Evolutionary conservation across 495 filamentous ascomycete species (phyloP).

Genomic region (Viridothelium virens): DNA sequence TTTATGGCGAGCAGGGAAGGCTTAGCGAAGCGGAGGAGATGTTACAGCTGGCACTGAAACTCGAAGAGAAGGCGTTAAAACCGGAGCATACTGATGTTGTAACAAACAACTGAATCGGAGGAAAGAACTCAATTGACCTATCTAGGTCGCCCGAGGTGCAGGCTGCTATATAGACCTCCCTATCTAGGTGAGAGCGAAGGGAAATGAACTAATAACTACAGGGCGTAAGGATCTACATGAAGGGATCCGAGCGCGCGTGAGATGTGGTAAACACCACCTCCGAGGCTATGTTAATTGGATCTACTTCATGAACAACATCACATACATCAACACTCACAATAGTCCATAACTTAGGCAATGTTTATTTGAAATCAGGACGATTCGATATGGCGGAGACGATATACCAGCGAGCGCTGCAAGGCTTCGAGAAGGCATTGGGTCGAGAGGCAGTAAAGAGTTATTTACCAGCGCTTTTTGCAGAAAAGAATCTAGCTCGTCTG

Average conservation of each 20-base stretch:
- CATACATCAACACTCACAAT: conserved; percentile 36
- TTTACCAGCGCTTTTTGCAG: conserved; percentile 1
- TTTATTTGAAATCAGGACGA: conserved; percentile 28
- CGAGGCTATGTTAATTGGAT: too few relatives aligned
- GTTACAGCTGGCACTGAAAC: conserved; percentile 36
- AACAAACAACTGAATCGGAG: too few relatives aligned
- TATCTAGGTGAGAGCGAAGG: too few relatives aligned
- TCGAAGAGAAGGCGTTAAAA: conserved; percentile 34
- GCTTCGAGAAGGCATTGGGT: conserved; percentile 23
- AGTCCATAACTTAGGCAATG: conserved; percentile 33
- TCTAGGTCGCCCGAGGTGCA: too few relatives aligned
- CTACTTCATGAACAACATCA: too few relatives aligned
- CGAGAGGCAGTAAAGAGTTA: neutral
- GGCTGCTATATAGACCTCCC: too few relatives aligned
- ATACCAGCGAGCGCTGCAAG: conserved; percentile 35
- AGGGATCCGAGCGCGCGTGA: too few relatives aligned
- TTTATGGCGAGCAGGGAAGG: conserved; percentile 30
- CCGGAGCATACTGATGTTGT: conserved; percentile 37
- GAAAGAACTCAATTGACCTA: too few relatives aligned
- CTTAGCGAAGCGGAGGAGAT: conserved; percentile 36
- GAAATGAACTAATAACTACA: too few relatives aligned
- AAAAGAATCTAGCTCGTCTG: conserved; percentile 13
- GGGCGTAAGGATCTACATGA: too few relatives aligned
- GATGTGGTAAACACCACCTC: too few relatives aligned
- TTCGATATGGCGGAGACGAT: conserved; percentile 33